Percentiles rank a stretch among this genome's conserved stretches.
Conservation (phyloP, 345 rosid species). For the Gossypium bickii region DNA sequence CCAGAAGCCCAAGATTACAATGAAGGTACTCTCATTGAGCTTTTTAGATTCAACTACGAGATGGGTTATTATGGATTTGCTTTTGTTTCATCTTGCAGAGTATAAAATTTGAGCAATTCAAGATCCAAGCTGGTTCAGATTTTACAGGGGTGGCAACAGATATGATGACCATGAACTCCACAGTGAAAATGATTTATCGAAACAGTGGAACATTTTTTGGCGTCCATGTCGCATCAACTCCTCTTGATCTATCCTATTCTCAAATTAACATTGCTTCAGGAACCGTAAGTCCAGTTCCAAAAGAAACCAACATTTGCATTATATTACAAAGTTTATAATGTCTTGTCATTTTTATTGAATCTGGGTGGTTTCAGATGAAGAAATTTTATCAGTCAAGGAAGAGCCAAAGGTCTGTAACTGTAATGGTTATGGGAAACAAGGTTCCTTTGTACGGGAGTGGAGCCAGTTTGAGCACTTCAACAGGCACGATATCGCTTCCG, state of each 20-base stretch:
- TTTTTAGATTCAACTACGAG: not conserved
- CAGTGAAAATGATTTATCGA: conserved; percentile 62
- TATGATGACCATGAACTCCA: conserved; percentile 81
- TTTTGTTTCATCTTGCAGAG: conserved; percentile 38
- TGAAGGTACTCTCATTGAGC: conserved; percentile 45
- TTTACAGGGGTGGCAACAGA: conserved; percentile 79
- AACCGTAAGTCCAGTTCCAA: conserved; percentile 41
- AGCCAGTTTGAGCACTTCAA: conserved; percentile 56
- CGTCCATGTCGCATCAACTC: conserved; percentile 75
- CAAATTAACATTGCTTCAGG: conserved; percentile 74
- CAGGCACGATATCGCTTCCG: conserved; percentile 47
- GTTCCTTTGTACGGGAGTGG: conserved; percentile 91
- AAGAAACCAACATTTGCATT: not conserved
- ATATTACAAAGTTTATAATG: not conserved
- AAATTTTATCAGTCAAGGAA: conserved; percentile 80
- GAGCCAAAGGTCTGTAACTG: conserved; percentile 53
- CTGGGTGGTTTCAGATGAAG: conserved; percentile 53
- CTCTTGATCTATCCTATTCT: conserved; percentile 63
- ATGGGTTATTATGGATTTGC: not conserved
- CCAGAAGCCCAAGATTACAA: conserved; percentile 79
- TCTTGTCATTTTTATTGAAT: conserved; percentile 1
- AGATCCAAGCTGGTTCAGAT: conserved; percentile 93
- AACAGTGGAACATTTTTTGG: conserved; percentile 96
- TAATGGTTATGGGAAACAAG: conserved; percentile 55
- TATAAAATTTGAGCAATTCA: conserved; percentile 65